Conservation (phyloP, 192 early-diverging fungal species). For the Podila minutissima region DNA sequence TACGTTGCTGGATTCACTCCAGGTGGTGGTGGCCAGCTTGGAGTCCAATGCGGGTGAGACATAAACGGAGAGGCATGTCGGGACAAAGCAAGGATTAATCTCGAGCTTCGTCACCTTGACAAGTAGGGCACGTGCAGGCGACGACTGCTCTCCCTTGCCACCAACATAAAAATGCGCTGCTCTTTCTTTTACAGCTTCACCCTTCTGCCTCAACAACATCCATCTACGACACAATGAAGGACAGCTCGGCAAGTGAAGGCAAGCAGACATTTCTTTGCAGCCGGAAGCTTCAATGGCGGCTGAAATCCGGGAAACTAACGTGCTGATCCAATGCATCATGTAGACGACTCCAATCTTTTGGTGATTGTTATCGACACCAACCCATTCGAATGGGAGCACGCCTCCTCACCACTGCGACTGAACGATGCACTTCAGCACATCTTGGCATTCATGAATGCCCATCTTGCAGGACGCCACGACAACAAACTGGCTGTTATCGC, state of each 20-base stretch:
- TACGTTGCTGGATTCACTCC: not conserved
- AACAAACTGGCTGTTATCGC: slow-evolving; percentile 91
- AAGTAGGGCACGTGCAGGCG: too few relatives aligned
- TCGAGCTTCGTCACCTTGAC: too few relatives aligned
- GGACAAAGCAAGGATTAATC: too few relatives aligned
- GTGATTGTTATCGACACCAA: slow-evolving; percentile 88
- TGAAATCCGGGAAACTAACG: too few relatives aligned
- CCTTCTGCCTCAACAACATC: too few relatives aligned
- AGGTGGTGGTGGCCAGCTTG: not conserved
- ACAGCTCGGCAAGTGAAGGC: slow-evolving; percentile 42
- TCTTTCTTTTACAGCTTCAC: too few relatives aligned
- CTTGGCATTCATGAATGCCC: slow-evolving; percentile 92
- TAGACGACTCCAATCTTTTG: slow-evolving; percentile 80
- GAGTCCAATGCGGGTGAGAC: not conserved
- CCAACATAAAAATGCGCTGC: too few relatives aligned
- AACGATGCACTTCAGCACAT: slow-evolving; percentile 79
- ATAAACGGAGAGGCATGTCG: too few relatives aligned
- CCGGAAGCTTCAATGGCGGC: too few relatives aligned
- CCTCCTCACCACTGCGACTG: slow-evolving; percentile 61
- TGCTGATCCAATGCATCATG: not conserved
- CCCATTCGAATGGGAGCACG: slow-evolving; percentile 75
- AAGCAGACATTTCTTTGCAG: not conserved
- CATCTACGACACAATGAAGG: slow-evolving; percentile 20
- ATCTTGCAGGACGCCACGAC: slow-evolving; percentile 88
- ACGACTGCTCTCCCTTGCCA: too few relatives aligned